A percentile compares a stretch with the other conserved stretches of the same genome.
These are phyloP conservation scores for Recurvomyces mirabilis DNA, from an alignment of 495 filamentous ascomycete species.

Conservation along the genomic window DNA sequence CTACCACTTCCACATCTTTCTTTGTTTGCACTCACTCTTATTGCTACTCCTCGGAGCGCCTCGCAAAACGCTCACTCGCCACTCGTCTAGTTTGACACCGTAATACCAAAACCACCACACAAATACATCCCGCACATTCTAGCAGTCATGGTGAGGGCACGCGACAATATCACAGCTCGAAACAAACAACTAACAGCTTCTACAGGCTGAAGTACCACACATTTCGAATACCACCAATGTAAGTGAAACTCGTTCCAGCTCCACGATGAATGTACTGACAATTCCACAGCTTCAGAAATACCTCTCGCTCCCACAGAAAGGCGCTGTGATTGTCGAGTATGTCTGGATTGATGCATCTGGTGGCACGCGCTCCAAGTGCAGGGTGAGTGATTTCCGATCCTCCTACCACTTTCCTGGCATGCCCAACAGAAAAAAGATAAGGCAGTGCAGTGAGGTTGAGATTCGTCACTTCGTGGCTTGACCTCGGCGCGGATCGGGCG, in stretches of 20 bases:
- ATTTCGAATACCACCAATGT: constrained; percentile 34
- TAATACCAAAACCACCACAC: too few relatives aligned
- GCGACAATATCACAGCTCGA: not conserved
- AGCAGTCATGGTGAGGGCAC: constrained; percentile 1
- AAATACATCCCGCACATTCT: too few relatives aligned
- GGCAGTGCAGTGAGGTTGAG: not conserved
- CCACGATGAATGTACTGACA: constrained; percentile 6
- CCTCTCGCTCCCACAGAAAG: constrained; percentile 79
- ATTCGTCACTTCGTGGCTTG: not conserved
- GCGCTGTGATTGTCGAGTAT: constrained; percentile 80
- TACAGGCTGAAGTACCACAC: constrained; percentile 26
- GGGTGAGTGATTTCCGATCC: constrained; percentile 50
- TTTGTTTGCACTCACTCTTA: too few relatives aligned
- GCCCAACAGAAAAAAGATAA: not conserved
- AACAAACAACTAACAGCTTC: too few relatives aligned
- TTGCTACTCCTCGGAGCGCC: too few relatives aligned
- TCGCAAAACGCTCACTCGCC: too few relatives aligned
- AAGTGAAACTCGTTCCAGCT: constrained; percentile 10
- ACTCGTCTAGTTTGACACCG: too few relatives aligned
- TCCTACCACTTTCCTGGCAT: not conserved
- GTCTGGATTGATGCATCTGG: constrained; percentile 86
- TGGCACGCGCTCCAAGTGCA: constrained; percentile 77
- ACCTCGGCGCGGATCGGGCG: not conserved
- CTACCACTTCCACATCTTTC: too few relatives aligned
- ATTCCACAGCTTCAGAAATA: constrained; percentile 72